Conservation (phyloP, 495 filamentous ascomycete genomes). For the Penicillium malachiteum region DNA sequence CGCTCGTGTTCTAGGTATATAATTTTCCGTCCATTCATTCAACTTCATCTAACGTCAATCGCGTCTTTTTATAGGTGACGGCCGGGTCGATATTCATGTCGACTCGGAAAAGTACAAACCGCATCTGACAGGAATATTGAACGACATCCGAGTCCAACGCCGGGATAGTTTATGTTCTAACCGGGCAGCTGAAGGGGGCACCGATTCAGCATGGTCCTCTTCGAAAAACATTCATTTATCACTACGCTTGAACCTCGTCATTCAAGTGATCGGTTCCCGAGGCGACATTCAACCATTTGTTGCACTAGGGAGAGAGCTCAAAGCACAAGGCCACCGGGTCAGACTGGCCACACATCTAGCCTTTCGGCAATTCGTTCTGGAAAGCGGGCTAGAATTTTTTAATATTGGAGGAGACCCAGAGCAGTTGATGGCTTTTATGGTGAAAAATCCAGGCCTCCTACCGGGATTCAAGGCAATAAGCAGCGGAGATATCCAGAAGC, state of each 20-base stretch:
- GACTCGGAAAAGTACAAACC: conserved; percentile 23
- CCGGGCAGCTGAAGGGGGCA: no score
- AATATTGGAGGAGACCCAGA: conserved; percentile 76
- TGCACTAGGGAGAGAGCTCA: conserved; percentile 62
- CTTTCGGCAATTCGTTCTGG: conserved; percentile 68
- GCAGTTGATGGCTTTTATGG: conserved; percentile 85
- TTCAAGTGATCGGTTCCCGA: conserved; percentile 75
- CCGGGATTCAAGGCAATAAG: conserved; percentile 65
- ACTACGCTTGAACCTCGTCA: conserved; percentile 67
- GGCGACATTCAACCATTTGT: conserved; percentile 81
- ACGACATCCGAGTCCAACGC: conserved; percentile 12
- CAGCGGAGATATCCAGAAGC: conserved; percentile 65
- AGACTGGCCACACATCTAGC: conserved; percentile 73
- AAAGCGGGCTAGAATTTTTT: conserved; percentile 77
- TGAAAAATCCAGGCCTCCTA: conserved; percentile 79
- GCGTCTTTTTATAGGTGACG: conserved; percentile 18
- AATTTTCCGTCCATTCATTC: no score
- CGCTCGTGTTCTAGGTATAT: no score
- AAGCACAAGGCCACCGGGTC: conserved; percentile 70
- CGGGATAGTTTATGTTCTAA: conserved; percentile 13
- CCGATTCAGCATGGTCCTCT: background rate
- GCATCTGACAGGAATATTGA: conserved; percentile 21
- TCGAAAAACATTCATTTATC: conserved; percentile 58
- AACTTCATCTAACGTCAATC: no score
- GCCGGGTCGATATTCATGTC: conserved; percentile 27